Base-by-base conservation (phyloP, 176 grass and related monocot genomes). In the Miscanthus lutarioriparius region DNA sequence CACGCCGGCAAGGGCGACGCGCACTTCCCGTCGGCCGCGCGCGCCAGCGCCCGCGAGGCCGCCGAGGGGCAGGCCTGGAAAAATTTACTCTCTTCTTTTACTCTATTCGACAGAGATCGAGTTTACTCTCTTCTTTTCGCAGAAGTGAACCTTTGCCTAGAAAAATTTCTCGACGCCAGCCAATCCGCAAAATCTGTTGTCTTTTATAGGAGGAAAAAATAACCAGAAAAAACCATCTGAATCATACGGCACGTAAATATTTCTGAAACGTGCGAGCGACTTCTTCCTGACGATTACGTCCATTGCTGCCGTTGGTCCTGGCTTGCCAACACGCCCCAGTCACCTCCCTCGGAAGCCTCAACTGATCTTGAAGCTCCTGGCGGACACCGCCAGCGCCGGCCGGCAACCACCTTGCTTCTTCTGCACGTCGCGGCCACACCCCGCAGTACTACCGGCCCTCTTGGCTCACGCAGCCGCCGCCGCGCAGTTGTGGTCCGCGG, bases 401-500 rank as follows among this genome's bases (percentile, higher is more conserved):
- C 20, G 35, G 19, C 26, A 26, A 3, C 65, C 64, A 6, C 6
- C 23, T 45, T 17, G n/a, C 23, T 80, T 25, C 67, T 35, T 85
- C 64, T 44, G 43, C 7, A 32, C 85, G 30, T 77, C 70, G 78
- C 85, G 88, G 20, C 64, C 78, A 33, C 85, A 81, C 63, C 76
- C 41, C 6, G 81, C 64, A 4, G 84, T 7, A 7, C 39, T 30
- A 8, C 22, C 53, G 22, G 53, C 54, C 15, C 4, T 59, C 17
- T 20, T 53, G 48, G 15, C 48, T 94, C 81, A 17, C 51, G 49
- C 72, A 1, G 81, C 66, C 41, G 53, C 40, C 0, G 78, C 86
- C 0, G 41, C 44, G 87, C 87, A 94, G 13, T 1, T 32, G 77
- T 94, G 95, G 20, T 89, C 94, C 4, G 63, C 47, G 17, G 88